Evolutionary conservation across 1,139 yeast genomes (phyloP), one percentile per base, ranked within the genome.

Genomic region (Protomyces inouyei): DNA sequence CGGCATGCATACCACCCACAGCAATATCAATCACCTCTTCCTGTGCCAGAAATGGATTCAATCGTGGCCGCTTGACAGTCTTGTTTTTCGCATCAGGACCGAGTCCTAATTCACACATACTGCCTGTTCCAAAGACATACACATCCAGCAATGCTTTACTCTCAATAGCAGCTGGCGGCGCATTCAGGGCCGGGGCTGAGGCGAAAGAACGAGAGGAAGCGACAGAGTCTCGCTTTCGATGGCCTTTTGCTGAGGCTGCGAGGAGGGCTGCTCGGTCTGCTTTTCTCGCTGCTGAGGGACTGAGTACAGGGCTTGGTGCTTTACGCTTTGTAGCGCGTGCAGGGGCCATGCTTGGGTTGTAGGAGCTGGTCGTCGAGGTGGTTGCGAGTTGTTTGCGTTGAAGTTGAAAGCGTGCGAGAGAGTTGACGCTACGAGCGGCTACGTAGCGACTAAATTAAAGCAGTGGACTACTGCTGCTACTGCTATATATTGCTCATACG

Each of bases 51-150:
- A 79, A 84, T 1, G 97, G 92, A 70, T 92, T 93, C 72, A 92
- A 78, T 70, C 98, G 83, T 14, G 99, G 99, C 72, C 99, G 84
- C 73, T 92, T 93, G 23, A 93, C 97, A 74, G 92, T 97, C 69
- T 91, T 90, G 48, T 89, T 93, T 68, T 81, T 86, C 1, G 95
- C 88, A 38, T 80, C 82, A 12, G 98, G 97, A 0, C 98, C 99
- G 16, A 93, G 79, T 0, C 98, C 99, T 45, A 93, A 79, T 74
- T 95, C 98, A 78, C 97, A 91, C 92, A 93, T 92, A 0, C 96
- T 86, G 0, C 98, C 98, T 0, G 96, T 83, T 40, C 99, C 99
- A 87, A 96, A 93, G 48, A 89, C 95, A 73, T 88, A 93, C 1
- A 93, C 80, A 71, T 90, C 95, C 64, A 92, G 77, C 18, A 59